Percentiles rank a stretch among this genome's conserved stretches.
These are phyloP conservation scores for Geranium brycei DNA, from an alignment of 345 rosid species.

Conservation along the genomic window DNA sequence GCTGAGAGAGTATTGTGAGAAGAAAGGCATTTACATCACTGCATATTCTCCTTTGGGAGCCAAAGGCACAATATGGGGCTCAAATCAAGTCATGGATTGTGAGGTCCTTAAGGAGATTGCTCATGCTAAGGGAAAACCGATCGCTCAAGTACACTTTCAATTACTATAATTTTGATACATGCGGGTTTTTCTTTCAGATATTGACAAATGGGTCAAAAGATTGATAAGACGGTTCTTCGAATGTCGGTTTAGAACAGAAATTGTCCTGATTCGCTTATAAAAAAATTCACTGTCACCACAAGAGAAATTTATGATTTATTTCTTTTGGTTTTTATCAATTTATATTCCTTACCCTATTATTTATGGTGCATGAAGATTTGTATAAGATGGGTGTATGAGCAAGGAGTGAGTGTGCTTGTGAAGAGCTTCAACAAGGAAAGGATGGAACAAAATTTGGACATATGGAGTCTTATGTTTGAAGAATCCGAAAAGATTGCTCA, in stretches of 20 bases:
- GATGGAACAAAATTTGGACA: slow-evolving; percentile 7
- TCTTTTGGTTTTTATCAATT: no score
- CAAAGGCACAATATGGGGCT: slow-evolving; percentile 15
- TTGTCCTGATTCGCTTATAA: no score
- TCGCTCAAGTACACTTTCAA: slow-evolving; percentile 27
- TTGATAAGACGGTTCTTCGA: no score
- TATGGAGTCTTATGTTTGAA: slow-evolving; percentile 13
- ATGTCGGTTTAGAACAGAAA: no score
- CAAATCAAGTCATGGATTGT: slow-evolving; percentile 11
- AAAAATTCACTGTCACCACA: no score
- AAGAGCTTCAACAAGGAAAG: slow-evolving; percentile 11
- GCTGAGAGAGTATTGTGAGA: slow-evolving; percentile 16
- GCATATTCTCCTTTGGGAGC: slow-evolving; percentile 23
- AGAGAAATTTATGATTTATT: no score
- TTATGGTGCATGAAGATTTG: slow-evolving; percentile 5
- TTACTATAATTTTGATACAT: no score
- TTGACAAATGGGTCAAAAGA: no score
- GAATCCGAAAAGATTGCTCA: slow-evolving; percentile 5
- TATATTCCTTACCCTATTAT: no score
- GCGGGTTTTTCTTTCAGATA: no score
- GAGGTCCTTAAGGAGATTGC: slow-evolving; percentile 18
- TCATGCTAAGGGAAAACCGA: slow-evolving; percentile 7
- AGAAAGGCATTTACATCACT: slow-evolving; percentile 6
- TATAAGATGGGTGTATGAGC: slow-evolving; percentile 11
- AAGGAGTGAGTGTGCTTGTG: slow-evolving; percentile 5